Percentiles rank a stretch among this genome's conserved stretches.
Conservation (phyloP, 2,329 filamentous ascomycete genomes). For the Arthrobotrys sinensis region DNA sequence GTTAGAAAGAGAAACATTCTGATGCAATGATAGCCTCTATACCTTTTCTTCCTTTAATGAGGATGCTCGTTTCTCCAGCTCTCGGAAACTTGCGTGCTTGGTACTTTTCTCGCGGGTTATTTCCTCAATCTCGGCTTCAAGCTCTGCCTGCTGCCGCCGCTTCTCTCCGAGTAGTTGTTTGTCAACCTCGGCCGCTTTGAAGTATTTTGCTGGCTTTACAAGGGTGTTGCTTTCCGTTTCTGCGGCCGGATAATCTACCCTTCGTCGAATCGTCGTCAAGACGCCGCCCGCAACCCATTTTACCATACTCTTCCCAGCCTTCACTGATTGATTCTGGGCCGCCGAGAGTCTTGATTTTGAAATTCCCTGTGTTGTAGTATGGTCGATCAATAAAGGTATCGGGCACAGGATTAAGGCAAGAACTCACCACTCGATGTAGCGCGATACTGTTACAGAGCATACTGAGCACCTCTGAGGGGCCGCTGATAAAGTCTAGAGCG, state of each 20-base stretch:
- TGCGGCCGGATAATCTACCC: slow-evolving; percentile 80
- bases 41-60: slow-evolving; percentile 70
- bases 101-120: slow-evolving; percentile 64
- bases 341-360: slow-evolving; percentile 37
- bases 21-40: background rate
- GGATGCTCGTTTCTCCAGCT: slow-evolving; percentile 73
- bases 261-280: slow-evolving; percentile 32
- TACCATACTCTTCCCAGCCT: slow-evolving; percentile 28
- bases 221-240: slow-evolving; percentile 78
- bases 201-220: slow-evolving; percentile 76
- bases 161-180: slow-evolving; percentile 72
- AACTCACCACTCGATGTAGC: slow-evolving; percentile 43
- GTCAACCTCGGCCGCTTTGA: slow-evolving; percentile 85
- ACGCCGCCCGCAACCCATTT: slow-evolving; percentile 39
- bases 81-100: slow-evolving; percentile 71
- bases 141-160: slow-evolving; percentile 68
- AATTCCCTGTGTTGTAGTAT: slow-evolving; percentile 69
- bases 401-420: slow-evolving; percentile 73
- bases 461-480: slow-evolving; percentile 85
- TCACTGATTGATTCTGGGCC: slow-evolving; percentile 37
- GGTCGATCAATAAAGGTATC: slow-evolving; percentile 67
- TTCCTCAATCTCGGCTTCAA: slow-evolving; percentile 68
- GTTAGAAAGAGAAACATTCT: slow-evolving; percentile 19
- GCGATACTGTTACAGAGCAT: slow-evolving; percentile 80
- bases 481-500: slow-evolving; percentile 82